Percentiles rank a stretch among this genome's conserved stretches.
Conservation (phyloP, 1,139 yeast species). For the Candida sp. region DNA sequence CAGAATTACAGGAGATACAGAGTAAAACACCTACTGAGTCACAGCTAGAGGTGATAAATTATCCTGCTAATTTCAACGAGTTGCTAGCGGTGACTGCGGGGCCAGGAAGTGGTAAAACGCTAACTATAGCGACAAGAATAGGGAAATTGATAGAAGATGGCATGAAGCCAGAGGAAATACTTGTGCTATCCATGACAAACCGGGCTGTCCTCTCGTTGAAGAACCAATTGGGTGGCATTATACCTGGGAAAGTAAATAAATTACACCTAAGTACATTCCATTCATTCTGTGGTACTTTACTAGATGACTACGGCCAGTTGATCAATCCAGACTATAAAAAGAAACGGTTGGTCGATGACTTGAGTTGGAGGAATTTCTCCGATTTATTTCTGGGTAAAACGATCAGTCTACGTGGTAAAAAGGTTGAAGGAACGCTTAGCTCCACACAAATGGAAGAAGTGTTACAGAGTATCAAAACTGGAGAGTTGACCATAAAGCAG, state of each 20-base stretch:
- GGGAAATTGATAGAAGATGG: conserved; percentile 40
- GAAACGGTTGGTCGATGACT: conserved; percentile 46
- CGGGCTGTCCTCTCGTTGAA: conserved; percentile 58
- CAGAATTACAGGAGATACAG: too few species aligned
- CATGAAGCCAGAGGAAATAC: conserved; percentile 49
- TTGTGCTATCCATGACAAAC: conserved; percentile 69
- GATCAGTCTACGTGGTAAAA: conserved; percentile 14
- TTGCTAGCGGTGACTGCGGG: conserved; percentile 59
- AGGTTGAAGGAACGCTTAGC: conserved; percentile 20
- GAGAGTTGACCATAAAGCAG: conserved; percentile 18
- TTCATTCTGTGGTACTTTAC: conserved; percentile 50
- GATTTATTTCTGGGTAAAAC: conserved; percentile 26
- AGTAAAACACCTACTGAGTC: conserved; percentile 32
- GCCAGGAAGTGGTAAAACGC: conserved; percentile 78
- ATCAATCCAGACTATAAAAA: conserved; percentile 19
- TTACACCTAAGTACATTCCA: conserved; percentile 60
- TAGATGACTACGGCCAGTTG: conserved; percentile 34
- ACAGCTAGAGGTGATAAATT: conserved; percentile 32
- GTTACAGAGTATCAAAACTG: conserved; percentile 28
- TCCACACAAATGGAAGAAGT: conserved; percentile 29
- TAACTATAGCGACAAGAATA: conserved; percentile 54
- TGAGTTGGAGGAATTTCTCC: conserved; percentile 47
- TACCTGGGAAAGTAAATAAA: conserved; percentile 22
- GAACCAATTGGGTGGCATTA: conserved; percentile 24
- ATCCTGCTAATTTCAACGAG: conserved; percentile 29